phyloP scores from a whole-genome alignment of 208 protist genomes.

The Acanthamoeba lenticulata region DNA sequence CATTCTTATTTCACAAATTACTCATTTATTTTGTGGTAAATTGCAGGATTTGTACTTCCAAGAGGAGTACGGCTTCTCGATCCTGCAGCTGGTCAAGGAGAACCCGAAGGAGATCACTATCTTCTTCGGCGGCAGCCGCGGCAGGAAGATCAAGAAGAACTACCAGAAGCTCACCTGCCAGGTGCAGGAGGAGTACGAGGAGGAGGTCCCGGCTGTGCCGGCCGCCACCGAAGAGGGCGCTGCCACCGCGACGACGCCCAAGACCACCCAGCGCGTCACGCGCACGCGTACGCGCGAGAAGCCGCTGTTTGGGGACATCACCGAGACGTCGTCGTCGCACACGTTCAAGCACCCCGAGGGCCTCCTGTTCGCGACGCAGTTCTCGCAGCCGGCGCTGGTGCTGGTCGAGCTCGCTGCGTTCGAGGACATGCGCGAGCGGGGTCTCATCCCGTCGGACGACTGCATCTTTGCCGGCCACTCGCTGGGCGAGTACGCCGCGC shows the following conservation, averaged over 20 bases:
- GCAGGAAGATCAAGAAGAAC: constrained; percentile 84
- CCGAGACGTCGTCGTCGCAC: constrained; percentile 73
- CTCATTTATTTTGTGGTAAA: too few relatives aligned
- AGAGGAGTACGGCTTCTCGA: constrained; percentile 86
- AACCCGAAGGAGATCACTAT: constrained; percentile 88
- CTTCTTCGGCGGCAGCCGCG: constrained; percentile 87
- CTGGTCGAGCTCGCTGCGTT: constrained; percentile 87
- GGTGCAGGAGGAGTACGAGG: constrained; percentile 64
- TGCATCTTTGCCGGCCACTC: constrained; percentile 87
- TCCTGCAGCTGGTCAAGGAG: constrained; percentile 86
- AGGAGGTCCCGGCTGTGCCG: background rate
- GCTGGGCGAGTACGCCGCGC: constrained; percentile 88
- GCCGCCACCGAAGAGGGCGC: background rate
- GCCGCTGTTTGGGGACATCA: constrained; percentile 87
- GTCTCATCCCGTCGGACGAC: constrained; percentile 55
- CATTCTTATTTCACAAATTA: too few relatives aligned
- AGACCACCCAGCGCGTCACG: constrained; percentile 22
- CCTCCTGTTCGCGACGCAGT: constrained; percentile 88
- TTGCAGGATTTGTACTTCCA: constrained; percentile 86
- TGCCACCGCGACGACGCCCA: background rate
- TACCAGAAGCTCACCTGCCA: constrained; percentile 83
- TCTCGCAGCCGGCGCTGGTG: constrained; percentile 87
- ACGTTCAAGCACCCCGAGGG: constrained; percentile 86
- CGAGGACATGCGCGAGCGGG: constrained; percentile 81
- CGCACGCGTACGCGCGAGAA: constrained; percentile 62